These are phyloP conservation scores for Microbotryum saponariae DNA, from an alignment of 1,284 basidiomycete species.

Conservation along the genomic window DNA sequence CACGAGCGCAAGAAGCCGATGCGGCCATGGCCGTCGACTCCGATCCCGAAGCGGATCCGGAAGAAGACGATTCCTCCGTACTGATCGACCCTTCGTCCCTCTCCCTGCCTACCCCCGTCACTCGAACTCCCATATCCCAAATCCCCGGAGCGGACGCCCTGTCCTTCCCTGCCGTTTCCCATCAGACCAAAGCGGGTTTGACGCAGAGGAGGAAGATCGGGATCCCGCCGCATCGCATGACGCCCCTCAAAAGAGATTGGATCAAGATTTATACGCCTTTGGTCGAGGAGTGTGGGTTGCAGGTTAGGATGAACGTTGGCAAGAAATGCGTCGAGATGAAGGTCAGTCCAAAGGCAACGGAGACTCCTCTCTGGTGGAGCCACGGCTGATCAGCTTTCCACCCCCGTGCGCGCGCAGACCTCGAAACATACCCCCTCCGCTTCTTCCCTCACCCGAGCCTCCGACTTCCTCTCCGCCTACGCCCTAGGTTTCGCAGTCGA, in stretches of 20 bases:
- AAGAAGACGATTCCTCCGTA: slow-evolving; percentile 34
- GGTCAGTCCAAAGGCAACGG: slow-evolving; percentile 48
- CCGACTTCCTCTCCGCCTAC: slow-evolving; percentile 94
- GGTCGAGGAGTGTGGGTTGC: slow-evolving; percentile 86
- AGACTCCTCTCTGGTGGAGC: neutral
- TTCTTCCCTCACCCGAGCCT: slow-evolving; percentile 75
- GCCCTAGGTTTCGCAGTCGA: slow-evolving; percentile 76
- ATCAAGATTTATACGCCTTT: slow-evolving; percentile 91
- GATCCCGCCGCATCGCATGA: slow-evolving; percentile 95
- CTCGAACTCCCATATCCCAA: slow-evolving; percentile 19
- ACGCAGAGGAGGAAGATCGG: slow-evolving; percentile 47
- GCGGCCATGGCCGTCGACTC: slow-evolving; percentile 18
- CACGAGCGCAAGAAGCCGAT: slow-evolving; percentile 8
- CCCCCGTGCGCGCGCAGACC: slow-evolving; percentile 52
- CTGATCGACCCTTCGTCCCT: slow-evolving; percentile 34
- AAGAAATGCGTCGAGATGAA: slow-evolving; percentile 82
- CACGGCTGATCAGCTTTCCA: neutral
- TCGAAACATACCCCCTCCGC: slow-evolving; percentile 68
- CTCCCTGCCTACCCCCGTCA: slow-evolving; percentile 22
- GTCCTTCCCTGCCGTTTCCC: slow-evolving; percentile 25
- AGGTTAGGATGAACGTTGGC: slow-evolving; percentile 93
- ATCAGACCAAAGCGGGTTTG: slow-evolving; percentile 17
- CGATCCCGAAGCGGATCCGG: slow-evolving; percentile 10
- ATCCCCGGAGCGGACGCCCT: slow-evolving; percentile 22
- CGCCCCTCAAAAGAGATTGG: slow-evolving; percentile 95